These are phyloP conservation scores for Suillus luteus DNA, from an alignment of 768 basidiomycete species.

Conservation along the genomic window DNA sequence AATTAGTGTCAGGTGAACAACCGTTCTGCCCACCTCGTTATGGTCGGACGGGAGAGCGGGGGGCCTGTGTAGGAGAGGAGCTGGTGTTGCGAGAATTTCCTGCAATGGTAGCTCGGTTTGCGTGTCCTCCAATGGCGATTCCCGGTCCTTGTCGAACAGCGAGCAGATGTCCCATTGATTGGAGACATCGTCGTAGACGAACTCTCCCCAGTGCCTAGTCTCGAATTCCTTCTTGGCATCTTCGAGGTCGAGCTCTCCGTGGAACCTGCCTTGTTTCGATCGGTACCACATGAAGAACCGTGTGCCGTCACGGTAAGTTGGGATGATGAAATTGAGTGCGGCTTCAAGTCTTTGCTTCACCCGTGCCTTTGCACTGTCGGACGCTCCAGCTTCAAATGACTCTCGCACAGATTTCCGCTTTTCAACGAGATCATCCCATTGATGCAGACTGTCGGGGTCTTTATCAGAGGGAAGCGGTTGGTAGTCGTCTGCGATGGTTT, in stretches of 20 bases:
- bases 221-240: neutral
- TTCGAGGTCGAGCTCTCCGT: neutral
- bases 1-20: too few relatives aligned
- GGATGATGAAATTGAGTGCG: neutral
- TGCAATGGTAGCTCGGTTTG: too few relatives aligned
- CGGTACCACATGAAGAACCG: neutral
- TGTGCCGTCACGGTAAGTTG: neutral
- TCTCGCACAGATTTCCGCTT: neutral
- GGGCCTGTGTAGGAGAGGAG: fast-evolving
- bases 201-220: neutral
- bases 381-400: neutral
- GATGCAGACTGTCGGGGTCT: neutral
- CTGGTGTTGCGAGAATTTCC: too few relatives aligned
- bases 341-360: neutral
- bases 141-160: neutral
- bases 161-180: neutral
- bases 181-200: neutral
- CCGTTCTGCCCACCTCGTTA: too few relatives aligned
- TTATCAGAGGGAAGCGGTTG: neutral
- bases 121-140: too few relatives aligned
- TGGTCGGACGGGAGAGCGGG: too few relatives aligned
- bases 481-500: neutral
- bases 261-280: neutral
- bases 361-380: neutral
- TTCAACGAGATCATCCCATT: neutral